These are phyloP conservation scores for Aristolochia fimbriata DNA, from an alignment of 164 flowering plant species.

Conservation along the genomic window DNA sequence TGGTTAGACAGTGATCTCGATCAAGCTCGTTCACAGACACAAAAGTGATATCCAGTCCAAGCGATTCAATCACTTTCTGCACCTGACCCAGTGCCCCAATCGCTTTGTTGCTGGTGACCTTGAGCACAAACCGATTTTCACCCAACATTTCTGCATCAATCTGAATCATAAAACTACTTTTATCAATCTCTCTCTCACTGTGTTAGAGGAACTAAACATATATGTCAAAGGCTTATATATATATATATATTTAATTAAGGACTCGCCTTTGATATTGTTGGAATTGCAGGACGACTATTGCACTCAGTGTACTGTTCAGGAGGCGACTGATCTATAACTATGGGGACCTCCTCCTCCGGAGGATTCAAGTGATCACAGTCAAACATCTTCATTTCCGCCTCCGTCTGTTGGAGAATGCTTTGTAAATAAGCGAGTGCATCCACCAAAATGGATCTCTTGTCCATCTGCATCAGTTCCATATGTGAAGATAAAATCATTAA, in stretches of 20 bases:
- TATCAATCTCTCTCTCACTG: too few relatives aligned
- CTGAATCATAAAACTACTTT: background rate
- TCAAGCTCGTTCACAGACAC: background rate
- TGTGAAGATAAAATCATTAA: too few relatives aligned
- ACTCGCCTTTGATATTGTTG: background rate
- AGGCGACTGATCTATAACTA: background rate
- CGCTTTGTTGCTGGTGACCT: conserved; percentile 7
- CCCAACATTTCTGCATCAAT: conserved; percentile 11
- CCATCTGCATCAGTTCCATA: too few relatives aligned
- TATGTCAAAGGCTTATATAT: too few relatives aligned
- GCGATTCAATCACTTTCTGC: conserved; percentile 6
- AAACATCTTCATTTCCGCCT: conserved; percentile 2
- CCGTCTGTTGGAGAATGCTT: conserved; percentile 15
- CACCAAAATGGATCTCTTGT: conserved; percentile 16
- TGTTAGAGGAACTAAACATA: too few relatives aligned
- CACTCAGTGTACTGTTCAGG: background rate
- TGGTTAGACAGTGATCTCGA: conserved; percentile 2
- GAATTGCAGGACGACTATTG: background rate
- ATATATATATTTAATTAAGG: too few relatives aligned
- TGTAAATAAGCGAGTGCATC: conserved; percentile 13
- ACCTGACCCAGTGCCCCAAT: conserved; percentile 4
- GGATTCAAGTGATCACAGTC: background rate
- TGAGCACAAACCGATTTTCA: conserved; percentile 7
- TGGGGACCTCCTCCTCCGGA: background rate
- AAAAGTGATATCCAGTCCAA: conserved; percentile 6